A percentile compares a stretch with the other conserved stretches of the same genome.
phyloP scores from a whole-genome alignment of 805 yeast genomes.

The Tetrapisispora arboricola region DNA sequence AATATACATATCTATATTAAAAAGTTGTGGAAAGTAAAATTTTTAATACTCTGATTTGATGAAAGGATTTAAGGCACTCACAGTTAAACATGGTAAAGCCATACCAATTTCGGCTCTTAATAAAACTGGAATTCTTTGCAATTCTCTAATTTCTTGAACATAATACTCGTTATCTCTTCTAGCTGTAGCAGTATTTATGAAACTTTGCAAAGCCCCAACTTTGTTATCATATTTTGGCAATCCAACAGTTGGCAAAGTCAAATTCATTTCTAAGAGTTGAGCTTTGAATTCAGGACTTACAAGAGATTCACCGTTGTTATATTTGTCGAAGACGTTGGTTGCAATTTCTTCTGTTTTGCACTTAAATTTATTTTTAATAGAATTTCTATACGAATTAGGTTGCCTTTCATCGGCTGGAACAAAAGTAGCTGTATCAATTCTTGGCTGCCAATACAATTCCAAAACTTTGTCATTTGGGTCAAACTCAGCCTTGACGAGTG shows the following conservation, averaged over 20 bases:
- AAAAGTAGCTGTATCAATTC: constrained; percentile 85
- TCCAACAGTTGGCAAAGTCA: constrained; percentile 38
- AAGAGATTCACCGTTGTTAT: constrained; percentile 17
- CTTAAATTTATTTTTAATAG: constrained; percentile 69
- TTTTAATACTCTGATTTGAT: constrained; percentile 9
- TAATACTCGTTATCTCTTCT: constrained; percentile 50
- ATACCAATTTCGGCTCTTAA: constrained; percentile 88
- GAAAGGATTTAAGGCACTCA: constrained; percentile 85
- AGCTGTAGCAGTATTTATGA: constrained; percentile 49
- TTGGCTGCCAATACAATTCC: constrained; percentile 87
- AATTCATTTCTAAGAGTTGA: constrained; percentile 41
- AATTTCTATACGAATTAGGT: constrained; percentile 63
- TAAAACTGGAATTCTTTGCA: constrained; percentile 71
- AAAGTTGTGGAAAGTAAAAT: background rate
- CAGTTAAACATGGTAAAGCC: constrained; percentile 95
- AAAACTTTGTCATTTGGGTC: constrained; percentile 57
- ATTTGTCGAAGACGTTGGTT: constrained; percentile 29
- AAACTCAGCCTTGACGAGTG: constrained; percentile 85
- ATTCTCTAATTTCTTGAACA: constrained; percentile 74
- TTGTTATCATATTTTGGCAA: constrained; percentile 23
- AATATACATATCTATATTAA: background rate
- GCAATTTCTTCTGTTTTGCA: constrained; percentile 68
- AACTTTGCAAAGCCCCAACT: constrained; percentile 33
- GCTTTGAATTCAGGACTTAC: constrained; percentile 35
- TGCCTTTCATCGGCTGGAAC: constrained; percentile 82